Conservation (phyloP, 2,329 filamentous ascomycete genomes). For the Coniella vitis region DNA sequence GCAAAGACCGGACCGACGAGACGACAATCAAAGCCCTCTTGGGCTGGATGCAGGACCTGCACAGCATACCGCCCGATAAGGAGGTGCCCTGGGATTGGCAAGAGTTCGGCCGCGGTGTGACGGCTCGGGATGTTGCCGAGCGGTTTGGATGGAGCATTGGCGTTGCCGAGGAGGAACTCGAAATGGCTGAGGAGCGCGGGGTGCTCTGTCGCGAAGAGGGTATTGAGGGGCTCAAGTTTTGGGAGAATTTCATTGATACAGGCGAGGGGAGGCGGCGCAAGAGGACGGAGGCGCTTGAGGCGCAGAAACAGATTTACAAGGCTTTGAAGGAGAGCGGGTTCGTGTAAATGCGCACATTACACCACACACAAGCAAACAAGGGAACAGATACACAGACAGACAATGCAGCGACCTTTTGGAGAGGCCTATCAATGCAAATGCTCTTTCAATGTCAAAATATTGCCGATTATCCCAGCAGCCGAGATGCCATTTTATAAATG, state of each 20-base stretch:
- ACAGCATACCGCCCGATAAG: slow-evolving; percentile 56
- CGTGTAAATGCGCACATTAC: slow-evolving; percentile 19
- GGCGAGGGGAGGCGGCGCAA: slow-evolving; percentile 30
- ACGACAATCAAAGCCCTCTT: slow-evolving; percentile 74
- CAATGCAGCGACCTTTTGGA: no score
- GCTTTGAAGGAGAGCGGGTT: slow-evolving; percentile 38
- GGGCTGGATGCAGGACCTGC: slow-evolving; percentile 70
- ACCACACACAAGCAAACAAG: no score
- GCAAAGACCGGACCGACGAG: slow-evolving; percentile 81
- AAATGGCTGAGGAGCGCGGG: slow-evolving; percentile 93
- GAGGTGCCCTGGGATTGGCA: slow-evolving; percentile 70
- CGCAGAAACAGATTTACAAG: slow-evolving; percentile 35
- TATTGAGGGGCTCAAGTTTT: slow-evolving; percentile 85
- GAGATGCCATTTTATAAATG: not conserved
- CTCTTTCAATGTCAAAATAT: no score
- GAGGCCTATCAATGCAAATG: no score
- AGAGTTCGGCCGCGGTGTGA: slow-evolving; percentile 75
- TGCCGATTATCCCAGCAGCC: not conserved
- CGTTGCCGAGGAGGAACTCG: slow-evolving; percentile 87
- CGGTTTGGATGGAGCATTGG: slow-evolving; percentile 95
- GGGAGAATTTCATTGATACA: slow-evolving; percentile 68
- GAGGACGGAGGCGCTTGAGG: slow-evolving; percentile 25
- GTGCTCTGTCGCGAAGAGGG: slow-evolving; percentile 85
- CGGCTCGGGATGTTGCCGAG: slow-evolving; percentile 81
- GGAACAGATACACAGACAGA: no score